Percentiles rank a stretch among this genome's conserved stretches.
phyloP scores from a whole-genome alignment of 208 protist genomes.

The Acanthamoeba rhysodes region DNA sequence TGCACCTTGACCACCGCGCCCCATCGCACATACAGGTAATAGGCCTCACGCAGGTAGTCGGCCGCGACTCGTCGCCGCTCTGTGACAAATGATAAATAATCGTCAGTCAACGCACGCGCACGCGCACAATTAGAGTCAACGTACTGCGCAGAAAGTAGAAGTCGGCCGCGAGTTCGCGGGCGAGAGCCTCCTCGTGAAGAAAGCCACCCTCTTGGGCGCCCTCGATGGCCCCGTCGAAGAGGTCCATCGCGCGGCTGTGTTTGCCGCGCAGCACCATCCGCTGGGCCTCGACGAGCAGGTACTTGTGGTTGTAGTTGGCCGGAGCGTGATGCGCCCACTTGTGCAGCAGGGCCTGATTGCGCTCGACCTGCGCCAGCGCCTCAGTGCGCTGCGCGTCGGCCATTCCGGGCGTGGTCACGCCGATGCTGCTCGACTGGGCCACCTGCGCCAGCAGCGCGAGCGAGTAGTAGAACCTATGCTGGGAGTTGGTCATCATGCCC shows the following conservation, averaged over 20 bases:
- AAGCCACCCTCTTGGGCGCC: neutral
- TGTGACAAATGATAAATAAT: too few relatives aligned
- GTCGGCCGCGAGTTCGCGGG: neutral
- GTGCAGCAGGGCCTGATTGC: neutral
- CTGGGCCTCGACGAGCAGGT: neutral
- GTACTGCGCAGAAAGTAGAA: slow-evolving; percentile 21
- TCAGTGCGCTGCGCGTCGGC: neutral
- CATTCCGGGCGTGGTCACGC: neutral
- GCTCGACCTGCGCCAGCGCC: neutral
- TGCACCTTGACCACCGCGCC: neutral
- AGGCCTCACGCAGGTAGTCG: slow-evolving; percentile 25
- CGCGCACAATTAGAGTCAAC: too few relatives aligned
- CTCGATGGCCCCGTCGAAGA: slow-evolving; percentile 8
- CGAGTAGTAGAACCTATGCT: slow-evolving; percentile 38
- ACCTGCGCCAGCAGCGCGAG: too few relatives aligned
- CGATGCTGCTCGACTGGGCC: neutral
- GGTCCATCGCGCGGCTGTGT: neutral
- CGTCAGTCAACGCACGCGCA: too few relatives aligned
- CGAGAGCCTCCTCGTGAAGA: slow-evolving; percentile 3
- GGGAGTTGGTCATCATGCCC: slow-evolving; percentile 12
- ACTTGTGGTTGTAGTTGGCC: slow-evolving; percentile 27
- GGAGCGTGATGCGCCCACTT: slow-evolving; percentile 20
- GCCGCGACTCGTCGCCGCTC: neutral
- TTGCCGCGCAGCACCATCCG: neutral
- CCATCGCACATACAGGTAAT: slow-evolving; percentile 27